Conservation (phyloP, 2,329 filamentous ascomycete species). For the Pseudogymnoascus sp. region DNA sequence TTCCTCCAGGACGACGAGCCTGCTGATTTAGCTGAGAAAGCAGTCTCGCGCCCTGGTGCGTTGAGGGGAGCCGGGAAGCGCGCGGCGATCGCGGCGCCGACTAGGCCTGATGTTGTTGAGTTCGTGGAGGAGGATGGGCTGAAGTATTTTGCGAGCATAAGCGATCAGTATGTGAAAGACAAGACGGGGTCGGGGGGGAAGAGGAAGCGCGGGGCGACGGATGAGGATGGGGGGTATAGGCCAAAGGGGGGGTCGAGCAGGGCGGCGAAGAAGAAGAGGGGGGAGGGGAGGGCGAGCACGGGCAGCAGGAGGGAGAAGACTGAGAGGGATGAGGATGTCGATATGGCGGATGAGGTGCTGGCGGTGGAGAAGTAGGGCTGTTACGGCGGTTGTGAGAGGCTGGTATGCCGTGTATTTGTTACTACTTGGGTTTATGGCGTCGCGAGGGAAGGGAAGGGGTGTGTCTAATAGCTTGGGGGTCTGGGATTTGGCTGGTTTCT, state of each 20-base stretch:
- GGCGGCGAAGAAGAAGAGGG: constrained; percentile 4
- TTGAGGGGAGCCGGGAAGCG: constrained; percentile 29
- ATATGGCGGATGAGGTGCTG: constrained; percentile 2
- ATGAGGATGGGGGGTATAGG: constrained; percentile 51
- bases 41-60: constrained; percentile 30
- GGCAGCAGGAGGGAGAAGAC: background rate
- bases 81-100: constrained; percentile 25
- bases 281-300: background rate
- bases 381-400: background rate
- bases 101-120: constrained; percentile 25
- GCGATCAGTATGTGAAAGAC: constrained; percentile 12
- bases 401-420: constrained; percentile 3
- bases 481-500: background rate
- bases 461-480: constrained; percentile 1
- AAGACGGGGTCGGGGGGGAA: constrained; percentile 32
- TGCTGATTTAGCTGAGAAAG: constrained; percentile 32
- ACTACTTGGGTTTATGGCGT: background rate
- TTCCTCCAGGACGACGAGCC: constrained; percentile 55
- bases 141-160: constrained; percentile 25
- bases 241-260: constrained; percentile 36
- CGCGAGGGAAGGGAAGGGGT: background rate
- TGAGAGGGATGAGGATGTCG: background rate
- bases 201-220: constrained; percentile 39
- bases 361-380: background rate
- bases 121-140: constrained; percentile 30